Conservation (phyloP, 345 rosid species). For the Eucalyptus pauciflora region DNA sequence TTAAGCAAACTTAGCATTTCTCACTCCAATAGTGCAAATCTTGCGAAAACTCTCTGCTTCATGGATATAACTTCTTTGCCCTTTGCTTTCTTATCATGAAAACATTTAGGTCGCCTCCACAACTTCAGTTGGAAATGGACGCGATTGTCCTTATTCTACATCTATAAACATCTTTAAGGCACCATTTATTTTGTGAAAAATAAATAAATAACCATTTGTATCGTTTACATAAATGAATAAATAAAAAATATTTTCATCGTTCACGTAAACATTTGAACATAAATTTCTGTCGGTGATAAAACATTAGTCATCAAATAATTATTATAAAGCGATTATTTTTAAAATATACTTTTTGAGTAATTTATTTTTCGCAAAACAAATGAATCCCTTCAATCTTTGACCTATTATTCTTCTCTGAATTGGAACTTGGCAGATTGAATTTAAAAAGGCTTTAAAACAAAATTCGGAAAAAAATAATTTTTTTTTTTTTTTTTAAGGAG, state of each 20-base stretch:
- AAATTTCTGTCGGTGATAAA: too few relatives aligned
- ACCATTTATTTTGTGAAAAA: too few relatives aligned
- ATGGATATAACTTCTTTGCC: not conserved
- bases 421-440: not conserved
- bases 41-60: not conserved
- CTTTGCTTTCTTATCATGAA: not conserved
- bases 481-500: too few relatives aligned
- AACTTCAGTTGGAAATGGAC: not conserved
- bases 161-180: not conserved
- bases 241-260: too few relatives aligned
- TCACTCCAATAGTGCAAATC: not conserved
- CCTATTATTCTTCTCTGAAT: not conserved
- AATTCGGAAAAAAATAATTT: not conserved
- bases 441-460: not conserved
- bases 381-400: fast-evolving
- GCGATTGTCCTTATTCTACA: not conserved
- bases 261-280: too few relatives aligned
- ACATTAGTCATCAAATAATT: not conserved
- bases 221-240: fast-evolving
- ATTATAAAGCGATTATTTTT: too few relatives aligned
- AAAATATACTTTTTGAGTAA: fast-evolving
- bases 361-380: too few relatives aligned
- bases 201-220: too few relatives aligned
- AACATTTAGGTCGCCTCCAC: not conserved
- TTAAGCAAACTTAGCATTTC: not conserved